phyloP scores from a whole-genome alignment of 306 rosid species.

The Cicer arietinum region DNA sequence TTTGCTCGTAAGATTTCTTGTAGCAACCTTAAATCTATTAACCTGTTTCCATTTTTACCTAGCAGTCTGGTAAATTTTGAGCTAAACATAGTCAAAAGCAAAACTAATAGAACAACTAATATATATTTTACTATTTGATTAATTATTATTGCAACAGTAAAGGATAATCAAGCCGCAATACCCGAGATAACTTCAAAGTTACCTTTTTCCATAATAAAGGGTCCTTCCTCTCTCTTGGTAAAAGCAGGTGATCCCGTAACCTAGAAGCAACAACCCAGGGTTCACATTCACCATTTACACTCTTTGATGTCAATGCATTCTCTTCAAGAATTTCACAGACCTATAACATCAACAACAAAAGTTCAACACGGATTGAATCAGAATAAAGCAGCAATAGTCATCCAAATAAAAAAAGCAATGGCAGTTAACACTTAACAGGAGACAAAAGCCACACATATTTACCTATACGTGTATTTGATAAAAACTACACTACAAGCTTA shows the following conservation, averaged over 20 bases:
- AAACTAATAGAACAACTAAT: not conserved
- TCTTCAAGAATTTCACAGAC: conserved; percentile 92
- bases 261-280: conserved; percentile 90
- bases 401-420: conserved; percentile 11
- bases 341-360: conserved; percentile 52
- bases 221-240: conserved; percentile 85
- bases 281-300: conserved; percentile 62
- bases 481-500: not conserved
- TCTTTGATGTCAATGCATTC: conserved; percentile 73
- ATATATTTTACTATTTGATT: conserved; percentile 26
- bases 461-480: conserved; percentile 16
- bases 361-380: conserved; percentile 11
- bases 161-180: conserved; percentile 28
- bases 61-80: no score
- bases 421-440: conserved; percentile 33
- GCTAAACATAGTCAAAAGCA: no score
- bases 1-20: no score
- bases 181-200: conserved; percentile 17
- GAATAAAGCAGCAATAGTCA: conserved; percentile 33
- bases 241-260: conserved; percentile 90
- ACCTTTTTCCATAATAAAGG: conserved; percentile 86
- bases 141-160: conserved; percentile 11
- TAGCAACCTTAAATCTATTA: no score
- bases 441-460: conserved; percentile 22
- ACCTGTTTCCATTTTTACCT: no score